phyloP scores from a whole-genome alignment of 352 stramenopile species.

The Phytophthora citricola region DNA sequence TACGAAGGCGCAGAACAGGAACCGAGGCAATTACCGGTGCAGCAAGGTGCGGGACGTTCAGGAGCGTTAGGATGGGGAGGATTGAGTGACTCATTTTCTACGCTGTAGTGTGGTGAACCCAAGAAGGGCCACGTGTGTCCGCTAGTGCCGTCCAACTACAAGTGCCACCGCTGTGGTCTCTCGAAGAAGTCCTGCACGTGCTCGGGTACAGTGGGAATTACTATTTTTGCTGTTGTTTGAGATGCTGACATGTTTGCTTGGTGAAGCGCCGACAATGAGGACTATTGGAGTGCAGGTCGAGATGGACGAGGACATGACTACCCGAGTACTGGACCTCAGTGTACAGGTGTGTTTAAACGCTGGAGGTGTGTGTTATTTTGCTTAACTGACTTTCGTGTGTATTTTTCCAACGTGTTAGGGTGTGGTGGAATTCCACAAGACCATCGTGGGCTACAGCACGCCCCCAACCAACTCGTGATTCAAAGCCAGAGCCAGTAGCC shows the following conservation, averaged over 20 bases:
- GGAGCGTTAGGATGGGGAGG: background rate
- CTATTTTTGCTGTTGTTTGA: background rate
- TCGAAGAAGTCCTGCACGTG: constrained; percentile 83
- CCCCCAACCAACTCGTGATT: constrained; percentile 41
- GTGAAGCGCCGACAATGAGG: constrained; percentile 58
- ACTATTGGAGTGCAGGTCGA: constrained; percentile 81
- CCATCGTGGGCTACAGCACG: constrained; percentile 52
- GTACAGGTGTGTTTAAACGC: constrained; percentile 51
- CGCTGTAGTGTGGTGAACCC: constrained; percentile 72
- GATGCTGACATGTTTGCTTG: constrained; percentile 8
- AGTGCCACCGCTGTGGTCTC: constrained; percentile 77
- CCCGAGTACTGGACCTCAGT: constrained; percentile 72
- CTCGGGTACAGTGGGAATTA: constrained; percentile 39
- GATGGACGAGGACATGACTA: constrained; percentile 87
- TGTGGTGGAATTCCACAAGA: constrained; percentile 78
- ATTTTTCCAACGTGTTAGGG: constrained; percentile 36
- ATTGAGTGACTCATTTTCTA: background rate
- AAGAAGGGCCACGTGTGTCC: constrained; percentile 90
- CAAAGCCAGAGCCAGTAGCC: constrained; percentile 10
- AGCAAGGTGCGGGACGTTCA: constrained; percentile 59
- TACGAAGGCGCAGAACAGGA: constrained; percentile 75
- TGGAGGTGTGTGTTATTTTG: background rate
- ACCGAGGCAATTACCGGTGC: constrained; percentile 89
- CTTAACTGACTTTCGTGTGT: too few relatives aligned
- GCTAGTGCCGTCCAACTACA: constrained; percentile 83